These are phyloP conservation scores for Colletotrichum acutatum DNA, from an alignment of 2,329 filamentous ascomycete genomes.

Conservation along the genomic window DNA sequence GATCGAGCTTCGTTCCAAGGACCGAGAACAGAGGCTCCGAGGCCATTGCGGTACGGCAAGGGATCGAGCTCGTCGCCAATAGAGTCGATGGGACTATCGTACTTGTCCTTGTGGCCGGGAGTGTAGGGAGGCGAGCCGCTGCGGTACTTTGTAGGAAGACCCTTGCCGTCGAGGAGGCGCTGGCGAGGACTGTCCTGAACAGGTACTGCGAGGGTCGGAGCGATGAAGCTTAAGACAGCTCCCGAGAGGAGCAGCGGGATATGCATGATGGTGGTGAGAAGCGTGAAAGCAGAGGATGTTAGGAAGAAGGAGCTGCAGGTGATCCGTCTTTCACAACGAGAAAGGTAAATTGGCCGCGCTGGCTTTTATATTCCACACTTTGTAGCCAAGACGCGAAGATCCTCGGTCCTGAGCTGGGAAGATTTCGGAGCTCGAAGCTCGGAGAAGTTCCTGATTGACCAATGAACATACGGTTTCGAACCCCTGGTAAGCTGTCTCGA, in stretches of 20 bases:
- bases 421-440: background rate
- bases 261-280: constrained; percentile 6
- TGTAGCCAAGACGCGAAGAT: background rate
- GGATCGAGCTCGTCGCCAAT: constrained; percentile 70
- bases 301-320: background rate
- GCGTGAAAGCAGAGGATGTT: background rate
- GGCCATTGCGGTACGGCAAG: constrained; percentile 72
- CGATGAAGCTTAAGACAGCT: constrained; percentile 11
- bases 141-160: constrained; percentile 55
- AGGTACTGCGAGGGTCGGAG: constrained; percentile 15
- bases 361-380: constrained; percentile 14
- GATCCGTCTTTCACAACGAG: background rate
- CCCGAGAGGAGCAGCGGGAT: constrained; percentile 17
- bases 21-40: constrained; percentile 75
- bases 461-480: background rate
- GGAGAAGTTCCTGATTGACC: constrained; percentile 14
- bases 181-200: constrained; percentile 64
- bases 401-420: background rate
- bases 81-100: constrained; percentile 71
- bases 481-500: background rate
- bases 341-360: background rate
- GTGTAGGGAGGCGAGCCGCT: constrained; percentile 63
- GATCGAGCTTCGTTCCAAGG: constrained; percentile 78
- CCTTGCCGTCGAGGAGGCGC: constrained; percentile 62
- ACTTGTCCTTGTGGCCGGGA: constrained; percentile 68